phyloP scores from a whole-genome alignment of 2,329 filamentous ascomycete species.

The Sporothrix inflata region DNA sequence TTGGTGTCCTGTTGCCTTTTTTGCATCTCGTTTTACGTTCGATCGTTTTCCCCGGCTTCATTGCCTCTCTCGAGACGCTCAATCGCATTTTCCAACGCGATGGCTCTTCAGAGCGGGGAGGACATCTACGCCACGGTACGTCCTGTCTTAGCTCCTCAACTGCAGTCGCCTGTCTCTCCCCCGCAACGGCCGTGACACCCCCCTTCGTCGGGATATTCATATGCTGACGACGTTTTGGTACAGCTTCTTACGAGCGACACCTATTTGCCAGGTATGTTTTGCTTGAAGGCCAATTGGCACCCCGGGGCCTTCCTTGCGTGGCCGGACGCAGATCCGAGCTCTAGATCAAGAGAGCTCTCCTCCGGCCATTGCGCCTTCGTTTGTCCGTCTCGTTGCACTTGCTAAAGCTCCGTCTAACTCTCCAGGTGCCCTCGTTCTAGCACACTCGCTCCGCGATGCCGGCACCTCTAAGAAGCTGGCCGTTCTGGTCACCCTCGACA shows the following conservation, averaged over 20 bases:
- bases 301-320: neutral
- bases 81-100: constrained; percentile 37
- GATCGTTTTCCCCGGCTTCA: neutral
- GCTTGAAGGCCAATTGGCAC: neutral
- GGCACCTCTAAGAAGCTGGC: constrained; percentile 85
- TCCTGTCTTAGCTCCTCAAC: neutral
- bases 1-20: neutral
- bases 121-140: constrained; percentile 62
- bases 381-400: constrained; percentile 17
- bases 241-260: constrained; percentile 90
- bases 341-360: neutral
- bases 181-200: constrained; percentile 7
- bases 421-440: constrained; percentile 86
- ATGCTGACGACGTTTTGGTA: constrained; percentile 29
- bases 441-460: constrained; percentile 90
- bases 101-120: constrained; percentile 48
- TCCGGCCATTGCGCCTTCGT: neutral
- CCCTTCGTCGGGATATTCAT: neutral
- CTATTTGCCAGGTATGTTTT: constrained; percentile 81
- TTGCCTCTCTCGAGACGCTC: constrained; percentile 27
- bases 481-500: constrained; percentile 80
- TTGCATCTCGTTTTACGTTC: neutral
- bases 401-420: constrained; percentile 23
- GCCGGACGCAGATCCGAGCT: neutral
- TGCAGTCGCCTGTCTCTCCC: constrained; percentile 2